These are phyloP conservation scores for Fusarium nisikadoi DNA, from an alignment of 2,329 filamentous ascomycete genomes.

Conservation along the genomic window DNA sequence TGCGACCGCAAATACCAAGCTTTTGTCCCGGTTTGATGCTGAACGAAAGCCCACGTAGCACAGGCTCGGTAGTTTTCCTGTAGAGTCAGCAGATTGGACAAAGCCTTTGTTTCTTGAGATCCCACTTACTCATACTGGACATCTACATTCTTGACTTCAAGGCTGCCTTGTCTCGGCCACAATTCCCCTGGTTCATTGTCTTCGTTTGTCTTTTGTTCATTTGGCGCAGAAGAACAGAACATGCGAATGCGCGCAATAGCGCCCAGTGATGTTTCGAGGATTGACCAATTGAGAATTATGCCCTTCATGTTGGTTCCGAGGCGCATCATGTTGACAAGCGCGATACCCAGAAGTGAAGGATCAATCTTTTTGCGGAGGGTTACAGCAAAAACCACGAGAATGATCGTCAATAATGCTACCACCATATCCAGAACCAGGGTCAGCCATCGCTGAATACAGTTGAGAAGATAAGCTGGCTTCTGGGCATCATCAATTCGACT, in stretches of 20 bases:
- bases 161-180: constrained; percentile 41
- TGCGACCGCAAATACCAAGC: constrained; percentile 58
- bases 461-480: constrained; percentile 63
- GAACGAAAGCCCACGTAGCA: constrained; percentile 48
- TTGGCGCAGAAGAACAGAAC: constrained; percentile 43
- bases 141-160: constrained; percentile 40
- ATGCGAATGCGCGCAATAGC: constrained; percentile 45
- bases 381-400: constrained; percentile 52
- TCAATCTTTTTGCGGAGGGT: constrained; percentile 46
- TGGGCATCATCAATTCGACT: constrained; percentile 58
- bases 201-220: constrained; percentile 35
- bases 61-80: constrained; percentile 38
- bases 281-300: constrained; percentile 45
- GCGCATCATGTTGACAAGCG: constrained; percentile 51
- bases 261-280: constrained; percentile 46
- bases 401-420: constrained; percentile 59
- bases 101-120: fast-evolving
- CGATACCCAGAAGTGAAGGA: constrained; percentile 50
- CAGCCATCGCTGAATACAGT: constrained; percentile 64
- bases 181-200: constrained; percentile 7
- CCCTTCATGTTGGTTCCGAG: constrained; percentile 43
- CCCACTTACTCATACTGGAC: constrained; percentile 45
- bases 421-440: constrained; percentile 62
- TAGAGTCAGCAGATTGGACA: constrained; percentile 3
- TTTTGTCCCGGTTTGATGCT: constrained; percentile 50